Evolutionary conservation across 208 protist genomes (phyloP).

Genomic region (Trypanosoma conorhini): DNA sequence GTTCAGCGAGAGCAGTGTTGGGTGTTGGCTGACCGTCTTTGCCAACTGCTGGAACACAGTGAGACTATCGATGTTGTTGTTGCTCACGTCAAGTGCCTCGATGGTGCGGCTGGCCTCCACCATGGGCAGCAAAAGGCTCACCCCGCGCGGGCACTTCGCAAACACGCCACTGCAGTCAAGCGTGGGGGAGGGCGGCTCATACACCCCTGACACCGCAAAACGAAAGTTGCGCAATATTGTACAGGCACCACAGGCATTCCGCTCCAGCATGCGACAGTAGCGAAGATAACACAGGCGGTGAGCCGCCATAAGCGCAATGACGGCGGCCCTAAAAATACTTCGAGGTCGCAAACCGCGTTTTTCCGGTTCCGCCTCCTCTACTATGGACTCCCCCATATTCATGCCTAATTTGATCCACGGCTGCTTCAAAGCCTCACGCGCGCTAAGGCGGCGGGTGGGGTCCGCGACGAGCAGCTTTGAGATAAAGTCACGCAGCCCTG

Average conservation of each 20-base stretch:
- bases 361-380: conserved; percentile 2
- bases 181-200: conserved; percentile 34
- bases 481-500: conserved; percentile 78
- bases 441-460: conserved; percentile 73
- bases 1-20: conserved; percentile 55
- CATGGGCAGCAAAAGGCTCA: conserved; percentile 73
- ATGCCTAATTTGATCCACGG: conserved; percentile 73
- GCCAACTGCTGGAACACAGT: conserved; percentile 66
- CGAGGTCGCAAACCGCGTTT: conserved; percentile 17
- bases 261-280: conserved; percentile 43
- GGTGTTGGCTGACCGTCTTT: conserved; percentile 50
- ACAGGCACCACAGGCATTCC: conserved; percentile 45
- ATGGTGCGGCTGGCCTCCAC: conserved; percentile 53
- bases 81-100: conserved; percentile 61
- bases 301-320: conserved; percentile 58
- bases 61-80: conserved; percentile 79
- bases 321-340: conserved; percentile 40
- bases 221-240: conserved; percentile 60
- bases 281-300: conserved; percentile 72
- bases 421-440: conserved; percentile 82
- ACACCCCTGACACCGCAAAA: conserved; percentile 58
- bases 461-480: conserved; percentile 67
- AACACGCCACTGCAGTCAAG: conserved; percentile 77
- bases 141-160: conserved; percentile 40
- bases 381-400: conserved; percentile 18